Evolutionary conservation across 208 protist species (phyloP).

Genomic region (Leishmania tarentolae): DNA sequence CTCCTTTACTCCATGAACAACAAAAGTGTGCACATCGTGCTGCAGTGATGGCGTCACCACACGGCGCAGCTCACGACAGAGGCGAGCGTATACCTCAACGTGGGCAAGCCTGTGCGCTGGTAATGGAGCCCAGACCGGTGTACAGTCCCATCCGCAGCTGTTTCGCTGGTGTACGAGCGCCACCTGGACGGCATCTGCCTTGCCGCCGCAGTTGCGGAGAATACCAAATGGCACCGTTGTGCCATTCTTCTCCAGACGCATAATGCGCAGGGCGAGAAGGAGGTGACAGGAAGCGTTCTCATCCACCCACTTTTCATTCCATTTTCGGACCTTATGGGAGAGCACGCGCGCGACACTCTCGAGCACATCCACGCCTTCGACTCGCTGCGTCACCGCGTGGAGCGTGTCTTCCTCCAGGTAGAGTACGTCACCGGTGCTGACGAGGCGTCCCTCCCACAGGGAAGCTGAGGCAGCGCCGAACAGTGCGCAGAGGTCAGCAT

Average conservation of each 20-base stretch:
- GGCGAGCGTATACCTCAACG: slow-evolving; percentile 13
- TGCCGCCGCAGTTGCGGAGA: slow-evolving; percentile 1
- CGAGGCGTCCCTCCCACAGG: slow-evolving; percentile 49
- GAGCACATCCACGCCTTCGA: slow-evolving; percentile 43
- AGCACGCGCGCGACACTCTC: slow-evolving; percentile 31
- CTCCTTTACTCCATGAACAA: slow-evolving; percentile 72
- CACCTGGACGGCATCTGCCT: slow-evolving; percentile 24
- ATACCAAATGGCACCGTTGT: slow-evolving; percentile 10
- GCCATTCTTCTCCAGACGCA: slow-evolving; percentile 6
- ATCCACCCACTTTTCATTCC: slow-evolving; percentile 27
- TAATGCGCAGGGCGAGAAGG: slow-evolving; percentile 54
- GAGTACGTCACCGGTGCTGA: slow-evolving; percentile 72
- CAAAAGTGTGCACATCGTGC: slow-evolving; percentile 40
- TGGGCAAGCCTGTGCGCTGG: background rate
- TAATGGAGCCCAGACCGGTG: slow-evolving; percentile 52
- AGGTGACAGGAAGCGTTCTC: slow-evolving; percentile 20
- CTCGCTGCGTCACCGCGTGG: slow-evolving; percentile 8
- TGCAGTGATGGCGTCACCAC: slow-evolving; percentile 21
- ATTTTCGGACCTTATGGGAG: slow-evolving; percentile 27
- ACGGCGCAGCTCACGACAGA: slow-evolving; percentile 20
- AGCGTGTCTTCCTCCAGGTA: slow-evolving; percentile 29
- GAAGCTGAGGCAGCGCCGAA: slow-evolving; percentile 34
- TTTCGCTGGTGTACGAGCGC: slow-evolving; percentile 40
- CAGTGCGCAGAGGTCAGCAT: slow-evolving; percentile 46
- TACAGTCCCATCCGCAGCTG: slow-evolving; percentile 28